Percentiles rank a stretch among this genome's conserved stretches.
These are phyloP conservation scores for Fusarium denticulatum DNA, from an alignment of 2,329 filamentous ascomycete genomes.

Conservation along the genomic window DNA sequence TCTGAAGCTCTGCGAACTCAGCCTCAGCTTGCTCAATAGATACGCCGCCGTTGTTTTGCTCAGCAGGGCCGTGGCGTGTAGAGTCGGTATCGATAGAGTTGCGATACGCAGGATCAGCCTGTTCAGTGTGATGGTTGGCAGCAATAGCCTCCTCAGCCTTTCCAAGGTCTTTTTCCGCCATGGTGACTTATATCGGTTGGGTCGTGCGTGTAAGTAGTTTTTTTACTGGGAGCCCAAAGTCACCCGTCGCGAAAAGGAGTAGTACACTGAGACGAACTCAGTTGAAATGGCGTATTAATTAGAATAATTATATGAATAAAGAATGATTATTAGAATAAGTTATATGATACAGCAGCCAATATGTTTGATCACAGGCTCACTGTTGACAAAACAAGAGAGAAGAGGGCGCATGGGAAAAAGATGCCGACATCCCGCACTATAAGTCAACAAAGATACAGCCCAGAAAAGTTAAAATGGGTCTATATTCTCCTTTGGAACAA, in stretches of 20 bases:
- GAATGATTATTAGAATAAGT: neutral
- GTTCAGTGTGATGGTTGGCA: conserved; percentile 42
- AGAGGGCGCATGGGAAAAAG: conserved; percentile 18
- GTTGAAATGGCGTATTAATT: neutral
- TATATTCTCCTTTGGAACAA: neutral
- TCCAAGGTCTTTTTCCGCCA: conserved; percentile 45
- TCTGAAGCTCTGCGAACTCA: conserved; percentile 75
- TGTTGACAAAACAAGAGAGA: conserved; percentile 9
- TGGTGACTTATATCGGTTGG: conserved; percentile 3
- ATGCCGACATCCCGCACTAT: conserved; percentile 31
- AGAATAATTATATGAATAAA: neutral
- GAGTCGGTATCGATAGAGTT: conserved; percentile 44
- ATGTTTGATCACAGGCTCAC: neutral
- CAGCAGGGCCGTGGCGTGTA: conserved; percentile 39
- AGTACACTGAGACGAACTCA: neutral
- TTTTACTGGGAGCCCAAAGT: conserved; percentile 41
- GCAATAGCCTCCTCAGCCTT: conserved; percentile 45
- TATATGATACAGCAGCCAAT: conserved; percentile 3
- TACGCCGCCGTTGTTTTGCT: conserved; percentile 57
- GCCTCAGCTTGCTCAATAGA: conserved; percentile 74
- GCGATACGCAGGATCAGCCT: conserved; percentile 39
- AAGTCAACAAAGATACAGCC: conserved; percentile 7
- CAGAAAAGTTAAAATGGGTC: conserved; percentile 24
- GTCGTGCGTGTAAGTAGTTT: neutral
- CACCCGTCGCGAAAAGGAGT: conserved; percentile 36